phyloP scores from a whole-genome alignment of 129 eudicot genomes.

The Flaveria brownii region DNA sequence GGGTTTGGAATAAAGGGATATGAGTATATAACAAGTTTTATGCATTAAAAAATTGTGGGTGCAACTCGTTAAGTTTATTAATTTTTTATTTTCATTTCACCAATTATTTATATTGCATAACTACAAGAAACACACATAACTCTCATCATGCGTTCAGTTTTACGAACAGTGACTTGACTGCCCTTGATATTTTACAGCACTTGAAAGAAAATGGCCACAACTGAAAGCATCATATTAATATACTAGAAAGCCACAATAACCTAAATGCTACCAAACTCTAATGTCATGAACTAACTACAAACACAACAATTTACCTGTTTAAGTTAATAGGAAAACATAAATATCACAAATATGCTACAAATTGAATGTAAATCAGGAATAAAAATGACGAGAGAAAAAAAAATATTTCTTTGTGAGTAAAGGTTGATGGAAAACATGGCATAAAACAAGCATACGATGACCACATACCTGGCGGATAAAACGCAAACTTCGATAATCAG shows the following conservation, averaged over 20 bases:
- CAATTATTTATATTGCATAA: neutral
- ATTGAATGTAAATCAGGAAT: neutral
- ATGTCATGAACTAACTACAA: neutral
- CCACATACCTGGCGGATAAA: slow-evolving; percentile 78
- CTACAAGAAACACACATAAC: neutral
- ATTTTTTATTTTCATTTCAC: neutral
- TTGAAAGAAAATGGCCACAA: neutral
- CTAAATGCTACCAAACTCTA: neutral
- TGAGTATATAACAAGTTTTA: neutral
- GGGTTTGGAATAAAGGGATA: neutral
- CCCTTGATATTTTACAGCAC: neutral
- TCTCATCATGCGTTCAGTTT: neutral
- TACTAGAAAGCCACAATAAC: neutral
- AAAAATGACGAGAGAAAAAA: neutral
- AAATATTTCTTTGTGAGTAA: neutral
- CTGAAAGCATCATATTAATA: neutral
- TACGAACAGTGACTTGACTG: neutral
- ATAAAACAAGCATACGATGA: neutral
- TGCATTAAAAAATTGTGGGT: neutral
- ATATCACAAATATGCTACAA: neutral
- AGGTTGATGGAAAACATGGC: neutral
- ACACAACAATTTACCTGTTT: neutral
- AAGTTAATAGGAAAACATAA: neutral
- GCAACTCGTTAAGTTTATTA: neutral
- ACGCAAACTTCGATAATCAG: slow-evolving; percentile 76